phyloP scores from a whole-genome alignment of 495 filamentous ascomycete species.

The Choiromyces venosus region DNA sequence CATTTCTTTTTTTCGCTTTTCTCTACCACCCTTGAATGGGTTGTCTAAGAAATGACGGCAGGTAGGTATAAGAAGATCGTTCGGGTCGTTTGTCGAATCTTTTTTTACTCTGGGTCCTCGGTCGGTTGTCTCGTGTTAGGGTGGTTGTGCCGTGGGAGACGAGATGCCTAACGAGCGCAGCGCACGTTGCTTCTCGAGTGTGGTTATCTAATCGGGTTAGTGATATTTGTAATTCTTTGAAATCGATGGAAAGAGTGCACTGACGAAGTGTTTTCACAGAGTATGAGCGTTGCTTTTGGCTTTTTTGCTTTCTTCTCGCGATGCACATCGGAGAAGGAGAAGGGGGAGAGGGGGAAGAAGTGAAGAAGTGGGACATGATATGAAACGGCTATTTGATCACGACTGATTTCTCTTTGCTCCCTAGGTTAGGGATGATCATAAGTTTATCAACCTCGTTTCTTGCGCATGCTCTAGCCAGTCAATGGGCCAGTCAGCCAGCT shows the following conservation, averaged over 20 bases:
- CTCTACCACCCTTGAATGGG: neutral
- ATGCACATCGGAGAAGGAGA: neutral
- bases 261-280: neutral
- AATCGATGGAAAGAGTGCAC: neutral
- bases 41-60: neutral
- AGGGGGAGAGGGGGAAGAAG: too few relatives aligned
- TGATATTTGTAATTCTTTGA: neutral
- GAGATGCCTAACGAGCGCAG: neutral
- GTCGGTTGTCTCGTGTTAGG: neutral
- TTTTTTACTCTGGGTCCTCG: conserved; percentile 1
- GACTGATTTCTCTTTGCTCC: neutral
- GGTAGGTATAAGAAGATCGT: neutral
- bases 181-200: neutral
- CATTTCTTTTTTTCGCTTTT: neutral
- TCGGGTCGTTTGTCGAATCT: neutral
- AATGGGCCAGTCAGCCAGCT: neutral
- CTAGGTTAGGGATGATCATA: neutral
- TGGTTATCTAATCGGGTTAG: neutral
- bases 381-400: neutral
- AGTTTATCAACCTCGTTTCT: neutral
- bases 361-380: neutral
- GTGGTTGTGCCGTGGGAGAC: neutral
- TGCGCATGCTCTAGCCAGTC: neutral
- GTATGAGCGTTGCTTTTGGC: neutral
- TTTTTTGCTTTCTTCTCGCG: neutral